phyloP scores from a whole-genome alignment of 192 early-diverging fungal genomes.

The Dissophora ornata region DNA sequence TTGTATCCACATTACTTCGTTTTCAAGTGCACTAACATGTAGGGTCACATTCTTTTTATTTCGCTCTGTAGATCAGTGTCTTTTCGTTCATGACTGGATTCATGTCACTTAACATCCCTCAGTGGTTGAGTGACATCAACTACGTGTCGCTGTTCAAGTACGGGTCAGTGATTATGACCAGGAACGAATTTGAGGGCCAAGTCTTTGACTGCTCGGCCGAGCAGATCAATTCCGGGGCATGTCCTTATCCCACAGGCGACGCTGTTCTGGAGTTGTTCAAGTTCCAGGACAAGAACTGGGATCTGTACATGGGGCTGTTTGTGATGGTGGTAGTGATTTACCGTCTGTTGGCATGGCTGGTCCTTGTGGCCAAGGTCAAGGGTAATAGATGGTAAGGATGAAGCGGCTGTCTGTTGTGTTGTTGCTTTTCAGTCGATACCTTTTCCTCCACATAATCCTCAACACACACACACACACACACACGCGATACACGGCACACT shows the following conservation, averaged over 20 bases:
- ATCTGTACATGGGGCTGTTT: constrained; percentile 50
- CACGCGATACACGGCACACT: too few species aligned
- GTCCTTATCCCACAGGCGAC: constrained; percentile 37
- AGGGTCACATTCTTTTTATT: neutral
- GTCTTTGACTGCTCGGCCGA: constrained; percentile 31
- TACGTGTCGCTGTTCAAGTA: constrained; percentile 48
- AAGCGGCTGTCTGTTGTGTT: too few species aligned
- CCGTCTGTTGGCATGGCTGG: constrained; percentile 29
- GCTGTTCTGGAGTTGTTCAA: constrained; percentile 12
- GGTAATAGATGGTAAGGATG: constrained; percentile 36
- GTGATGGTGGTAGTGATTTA: constrained; percentile 27
- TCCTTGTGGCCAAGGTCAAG: constrained; percentile 36
- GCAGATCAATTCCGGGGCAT: constrained; percentile 18
- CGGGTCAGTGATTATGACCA: constrained; percentile 28
- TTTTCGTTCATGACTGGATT: constrained; percentile 54
- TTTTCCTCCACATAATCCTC: too few species aligned
- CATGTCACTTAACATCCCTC: constrained; percentile 48
- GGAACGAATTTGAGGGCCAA: constrained; percentile 48
- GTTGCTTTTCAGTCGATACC: too few species aligned
- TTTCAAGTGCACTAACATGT: too few species aligned
- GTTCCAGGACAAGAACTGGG: constrained; percentile 35
- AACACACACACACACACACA: too few species aligned
- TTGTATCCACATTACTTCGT: too few species aligned
- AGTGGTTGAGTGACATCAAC: constrained; percentile 41
- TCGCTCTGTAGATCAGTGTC: constrained; percentile 35